Base-by-base conservation (phyloP, 495 filamentous ascomycete genomes). In the Lindgomyces ingoldianus region DNA sequence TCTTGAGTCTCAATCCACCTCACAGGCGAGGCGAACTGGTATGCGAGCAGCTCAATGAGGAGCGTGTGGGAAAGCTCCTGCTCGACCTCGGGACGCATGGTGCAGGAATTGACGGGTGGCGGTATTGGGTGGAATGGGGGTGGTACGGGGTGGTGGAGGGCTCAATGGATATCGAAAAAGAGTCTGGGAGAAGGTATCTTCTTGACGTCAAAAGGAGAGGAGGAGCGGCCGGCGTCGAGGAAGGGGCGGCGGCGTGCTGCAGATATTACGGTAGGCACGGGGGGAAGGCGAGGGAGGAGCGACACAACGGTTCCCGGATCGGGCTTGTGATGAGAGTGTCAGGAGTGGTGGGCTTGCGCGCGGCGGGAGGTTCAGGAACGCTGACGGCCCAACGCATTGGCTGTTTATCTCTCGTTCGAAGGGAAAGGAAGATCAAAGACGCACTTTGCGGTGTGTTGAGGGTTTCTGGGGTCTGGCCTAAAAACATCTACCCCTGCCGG, bases 1-100 rank as follows among this genome's bases (percentile, higher is more conserved):
- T 99, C 94, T 79, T 99, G 94, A 8, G 94, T 98, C 79, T 98
- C 94, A 76, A 99, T 99, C 89, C 94, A 99, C 85, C 94, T 87
- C 62, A 99, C 94, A 27, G 94, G 94, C 22, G 92, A 96, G 69
- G 94, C 94, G 77, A 99, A 99, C 76, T 99, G 94, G 78, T 98
- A 98, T 76, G 95, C 95, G 60, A 99, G 86, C 50, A 99, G 89
- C 85, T 98, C 94, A 59, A 98, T 90, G 71, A 98, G 87, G 78
- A 98, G 84, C 68, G 93, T 98, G 78, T 98, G 93, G 74, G 93
- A 87, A 73, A 98, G 88, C 80, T 98, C 94, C 76, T 98, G 94
- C 84, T 98, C 93, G 76, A 97, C 83, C 84, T 98, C 95, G 70
- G 95, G 94, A 78, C 89, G 90, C 94, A 98, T 98, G 47, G 72